Base-by-base conservation (phyloP, 2,329 filamentous ascomycete species). In the Nannizzia gypsea region DNA sequence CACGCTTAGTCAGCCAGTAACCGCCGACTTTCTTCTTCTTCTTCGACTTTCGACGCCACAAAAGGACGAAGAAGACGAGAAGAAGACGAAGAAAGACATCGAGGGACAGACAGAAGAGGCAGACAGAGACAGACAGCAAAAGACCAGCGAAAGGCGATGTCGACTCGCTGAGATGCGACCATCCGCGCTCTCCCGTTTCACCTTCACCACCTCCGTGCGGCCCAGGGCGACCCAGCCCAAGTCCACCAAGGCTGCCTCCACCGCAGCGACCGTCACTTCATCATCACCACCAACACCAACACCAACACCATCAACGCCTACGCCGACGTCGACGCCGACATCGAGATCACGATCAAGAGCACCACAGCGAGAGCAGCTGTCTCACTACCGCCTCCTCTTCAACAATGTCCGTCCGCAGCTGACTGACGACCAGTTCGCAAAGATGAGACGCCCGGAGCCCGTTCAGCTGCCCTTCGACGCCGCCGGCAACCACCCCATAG, bases 301-400 rank as follows among this genome's bases (percentile, higher is more conserved):
- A 24, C 6, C 38, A 6, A 40, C 36, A 40, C 36, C 31, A 9
- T 6, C 31, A 2, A 34, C 31, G 6, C 1, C 31, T 2, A n/a
- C 28, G 11, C 20, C 28, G n/a, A 36, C 52, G n/a, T 20, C 52
- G 26, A 36, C 52, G 6, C 3, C 52, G 3, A 56, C 52, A 56
- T 26, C 17, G 11, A n/a, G n/a, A n/a, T 17, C 28, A 36, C 59
- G 59, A 66, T 17, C 24, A 50, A 20, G 24, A 6, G n/a, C 31
- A 58, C 46, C 6, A n/a, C 17, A 26, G 36, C 31, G 15, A 15
- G 22, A 22, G 22, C 48, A 34, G 48, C 26, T 40, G 31, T 24
- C 54, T 24, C 54, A 15, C 54, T 17, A 38, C 31, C 31, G 15
- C 31, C 22, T 38, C 54, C 31, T 56, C 54, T 40, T 56, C 54